A percentile compares a stretch with the other conserved stretches of the same genome.
Evolutionary conservation across 1,284 basidiomycete genomes (phyloP).

Genomic region (Coniferiporia weirii): DNA sequence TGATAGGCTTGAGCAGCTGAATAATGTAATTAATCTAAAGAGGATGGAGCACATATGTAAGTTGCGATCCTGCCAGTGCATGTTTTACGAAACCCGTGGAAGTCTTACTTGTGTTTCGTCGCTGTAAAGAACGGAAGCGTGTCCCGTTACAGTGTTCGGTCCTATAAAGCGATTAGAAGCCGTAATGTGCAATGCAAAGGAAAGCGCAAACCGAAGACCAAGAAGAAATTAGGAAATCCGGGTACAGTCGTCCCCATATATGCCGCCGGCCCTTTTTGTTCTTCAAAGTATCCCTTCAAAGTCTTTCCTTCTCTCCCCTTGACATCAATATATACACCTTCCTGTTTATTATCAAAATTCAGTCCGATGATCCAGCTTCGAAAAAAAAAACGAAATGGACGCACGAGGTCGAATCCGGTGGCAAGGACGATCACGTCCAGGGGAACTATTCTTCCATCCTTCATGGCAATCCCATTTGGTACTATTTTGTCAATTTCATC

Average conservation of each 20-base stretch:
- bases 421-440: slow-evolving; percentile 47
- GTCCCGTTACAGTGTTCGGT: slow-evolving; percentile 29
- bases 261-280: slow-evolving; percentile 23
- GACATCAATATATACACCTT: neutral
- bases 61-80: too few species aligned
- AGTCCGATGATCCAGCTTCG: neutral
- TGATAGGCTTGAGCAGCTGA: slow-evolving; percentile 28
- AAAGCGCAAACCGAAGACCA: slow-evolving; percentile 19
- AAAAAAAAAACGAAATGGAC: neutral
- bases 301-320: slow-evolving; percentile 17
- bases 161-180: slow-evolving; percentile 11
- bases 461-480: slow-evolving; percentile 41
- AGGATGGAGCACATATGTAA: neutral
- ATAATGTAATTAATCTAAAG: slow-evolving; percentile 25
- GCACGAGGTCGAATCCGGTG: slow-evolving; percentile 36
- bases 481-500: slow-evolving; percentile 39
- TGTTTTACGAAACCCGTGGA: neutral
- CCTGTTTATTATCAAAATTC: neutral
- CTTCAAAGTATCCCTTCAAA: slow-evolving; percentile 21
- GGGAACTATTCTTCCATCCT: slow-evolving; percentile 41
- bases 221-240: slow-evolving; percentile 25
- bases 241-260: slow-evolving; percentile 25
- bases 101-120: slow-evolving; percentile 26
- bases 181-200: neutral
- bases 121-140: slow-evolving; percentile 29